Evolutionary conservation across 306 rosid species (phyloP), one percentile per base, ranked within the genome.

Genomic region (Spatholobus suberectus): DNA sequence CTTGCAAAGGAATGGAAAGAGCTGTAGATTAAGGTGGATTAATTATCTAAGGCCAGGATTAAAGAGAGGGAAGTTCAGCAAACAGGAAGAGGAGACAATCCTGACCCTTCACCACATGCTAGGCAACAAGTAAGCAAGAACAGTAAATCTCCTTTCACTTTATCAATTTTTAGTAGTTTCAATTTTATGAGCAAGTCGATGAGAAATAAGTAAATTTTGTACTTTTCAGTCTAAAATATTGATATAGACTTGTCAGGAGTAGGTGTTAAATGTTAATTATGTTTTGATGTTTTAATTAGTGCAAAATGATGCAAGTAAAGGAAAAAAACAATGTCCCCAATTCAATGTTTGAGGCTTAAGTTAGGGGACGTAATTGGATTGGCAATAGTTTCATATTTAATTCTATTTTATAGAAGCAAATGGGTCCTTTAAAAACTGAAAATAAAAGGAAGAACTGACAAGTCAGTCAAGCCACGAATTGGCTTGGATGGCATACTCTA

Each of bases 11-110:
- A 94, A 94, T 85, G 99, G 99, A 80, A 96, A 96, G 80, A 96
- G 99, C 75, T 96, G 99, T 80, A 91, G 99, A 85, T 57, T 94
- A 70, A 92, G 99, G 84, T 96, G 99, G 99, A 96, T 94, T 41
- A 96, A 94, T 67, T 96, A 96, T 83, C 63, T 94, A 40, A 92
- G 99, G 85, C 98, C 99, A 68, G 99, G 99, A 41, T 80, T 96
- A 52, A 96, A 92, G 87, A 84, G 90, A 85, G 99, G 99, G 37
- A 80, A 81, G 79, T 90, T 96, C 83, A 87, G 78, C 88, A 90
- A 91, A 80, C 91, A 88, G n/a, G 99, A 96, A 83, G 96, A 93
- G 76, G 92, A 88, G 73, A 92, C 92, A 69, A 89, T 96, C 76
- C 70, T 92, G 51, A 70, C 92, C 82, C 92, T 96, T 86, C 99